Conservation (phyloP, 805 yeast species). For the Candida yuanshanica region DNA sequence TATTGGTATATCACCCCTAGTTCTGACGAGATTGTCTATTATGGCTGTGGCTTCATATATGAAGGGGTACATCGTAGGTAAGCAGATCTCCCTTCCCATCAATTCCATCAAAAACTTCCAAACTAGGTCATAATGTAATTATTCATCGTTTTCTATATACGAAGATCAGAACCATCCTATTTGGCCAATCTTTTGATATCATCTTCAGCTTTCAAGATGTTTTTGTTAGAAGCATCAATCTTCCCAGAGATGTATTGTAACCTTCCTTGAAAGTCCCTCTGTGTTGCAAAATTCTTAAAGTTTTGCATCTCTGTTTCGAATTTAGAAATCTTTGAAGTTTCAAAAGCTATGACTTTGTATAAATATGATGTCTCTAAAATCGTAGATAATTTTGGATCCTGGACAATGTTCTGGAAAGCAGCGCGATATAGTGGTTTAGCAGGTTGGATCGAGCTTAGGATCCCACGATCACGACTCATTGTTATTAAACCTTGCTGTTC, state of each 20-base stretch:
- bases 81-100: no score
- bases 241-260: conserved; percentile 62
- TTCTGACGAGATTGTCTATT: no score
- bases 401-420: conserved; percentile 64
- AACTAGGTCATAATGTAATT: no score
- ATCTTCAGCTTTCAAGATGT: conserved; percentile 42
- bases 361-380: conserved; percentile 62
- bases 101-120: no score
- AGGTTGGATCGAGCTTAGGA: conserved; percentile 57
- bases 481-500: conserved; percentile 77
- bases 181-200: conserved; percentile 31
- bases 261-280: conserved; percentile 54
- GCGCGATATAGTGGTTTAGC: conserved; percentile 82
- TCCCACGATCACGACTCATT: conserved; percentile 72
- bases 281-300: conserved; percentile 45
- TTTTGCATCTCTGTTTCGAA: conserved; percentile 69
- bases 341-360: conserved; percentile 47
- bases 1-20: no score
- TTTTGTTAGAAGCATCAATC: conserved; percentile 54
- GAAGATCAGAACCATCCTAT: not conserved
- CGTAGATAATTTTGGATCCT: conserved; percentile 49
- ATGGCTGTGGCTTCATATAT: no score
- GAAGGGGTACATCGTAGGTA: no score
- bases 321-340: conserved; percentile 53
- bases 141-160: not conserved